Conservation (phyloP, 768 basidiomycete genomes). For the Leccinum arenicola region DNA sequence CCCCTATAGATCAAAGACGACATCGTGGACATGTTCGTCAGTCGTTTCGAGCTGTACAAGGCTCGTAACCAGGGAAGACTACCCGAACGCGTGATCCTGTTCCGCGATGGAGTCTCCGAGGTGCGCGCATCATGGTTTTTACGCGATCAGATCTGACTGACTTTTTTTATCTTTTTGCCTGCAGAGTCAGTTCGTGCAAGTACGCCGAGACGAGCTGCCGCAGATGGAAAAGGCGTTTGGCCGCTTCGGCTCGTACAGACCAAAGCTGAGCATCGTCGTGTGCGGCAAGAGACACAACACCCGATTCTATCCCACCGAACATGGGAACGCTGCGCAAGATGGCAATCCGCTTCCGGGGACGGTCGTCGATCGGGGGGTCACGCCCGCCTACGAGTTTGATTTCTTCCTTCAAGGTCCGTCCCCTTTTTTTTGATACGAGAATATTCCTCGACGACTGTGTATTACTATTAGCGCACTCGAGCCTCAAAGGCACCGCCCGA, state of each 20-base stretch:
- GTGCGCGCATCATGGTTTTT: conserved; percentile 31
- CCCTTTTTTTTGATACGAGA: not conserved
- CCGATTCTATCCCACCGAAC: conserved; percentile 49
- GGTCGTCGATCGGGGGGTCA: conserved; percentile 54
- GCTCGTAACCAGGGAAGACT: conserved; percentile 32
- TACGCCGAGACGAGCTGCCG: conserved; percentile 41
- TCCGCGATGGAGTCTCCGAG: conserved; percentile 78
- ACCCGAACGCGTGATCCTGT: conserved; percentile 46
- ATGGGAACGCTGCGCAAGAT: conserved; percentile 35
- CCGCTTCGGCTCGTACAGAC: conserved; percentile 41
- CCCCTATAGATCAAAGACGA: conserved; percentile 24
- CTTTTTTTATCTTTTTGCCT: not conserved
- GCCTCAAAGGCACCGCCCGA: conserved; percentile 43
- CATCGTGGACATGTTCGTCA: conserved; percentile 47
- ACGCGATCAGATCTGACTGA: not conserved
- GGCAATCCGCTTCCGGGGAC: conserved; percentile 56
- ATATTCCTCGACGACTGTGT: not conserved
- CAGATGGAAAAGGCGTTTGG: conserved; percentile 40
- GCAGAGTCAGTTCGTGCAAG: conserved; percentile 47
- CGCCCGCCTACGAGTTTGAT: conserved; percentile 51
- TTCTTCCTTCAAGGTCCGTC: conserved; percentile 50
- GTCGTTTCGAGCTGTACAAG: conserved; percentile 40
- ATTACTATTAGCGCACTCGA: conserved; percentile 34
- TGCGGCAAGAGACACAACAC: conserved; percentile 59
- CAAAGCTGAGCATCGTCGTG: conserved; percentile 50